phyloP scores from a whole-genome alignment of 495 filamentous ascomycete species.

The Aspergillus funiculosus region DNA sequence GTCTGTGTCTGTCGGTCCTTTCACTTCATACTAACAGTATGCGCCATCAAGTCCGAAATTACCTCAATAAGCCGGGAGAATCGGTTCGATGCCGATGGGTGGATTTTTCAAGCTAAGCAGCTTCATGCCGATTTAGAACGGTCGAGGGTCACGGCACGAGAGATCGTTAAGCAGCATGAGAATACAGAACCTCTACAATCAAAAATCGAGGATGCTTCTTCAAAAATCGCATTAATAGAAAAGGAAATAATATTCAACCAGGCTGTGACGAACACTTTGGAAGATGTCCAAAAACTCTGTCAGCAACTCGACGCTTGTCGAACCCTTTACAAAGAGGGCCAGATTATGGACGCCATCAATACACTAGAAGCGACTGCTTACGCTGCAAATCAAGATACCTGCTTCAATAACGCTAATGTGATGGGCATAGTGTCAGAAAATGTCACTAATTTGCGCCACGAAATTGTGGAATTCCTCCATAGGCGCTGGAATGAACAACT shows the following conservation, averaged over 20 bases:
- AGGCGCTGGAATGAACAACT: slow-evolving; percentile 49
- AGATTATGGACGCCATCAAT: slow-evolving; percentile 52
- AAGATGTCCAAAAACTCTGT: slow-evolving; percentile 47
- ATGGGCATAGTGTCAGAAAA: slow-evolving; percentile 33
- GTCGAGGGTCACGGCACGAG: slow-evolving; percentile 63
- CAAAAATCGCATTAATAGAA: slow-evolving; percentile 63
- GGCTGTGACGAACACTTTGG: slow-evolving; percentile 56
- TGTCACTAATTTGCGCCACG: slow-evolving; percentile 26
- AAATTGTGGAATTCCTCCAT: slow-evolving; percentile 30
- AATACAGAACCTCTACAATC: slow-evolving; percentile 53
- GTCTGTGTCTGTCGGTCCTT: not conserved
- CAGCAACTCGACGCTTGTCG: slow-evolving; percentile 40
- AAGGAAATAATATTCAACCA: slow-evolving; percentile 74
- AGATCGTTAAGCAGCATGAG: slow-evolving; percentile 68
- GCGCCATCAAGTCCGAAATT: slow-evolving; percentile 56
- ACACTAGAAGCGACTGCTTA: slow-evolving; percentile 52
- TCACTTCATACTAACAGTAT: slow-evolving; percentile 11
- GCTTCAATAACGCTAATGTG: slow-evolving; percentile 37
- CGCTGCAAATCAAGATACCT: slow-evolving; percentile 26
- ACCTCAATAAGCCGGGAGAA: slow-evolving; percentile 64
- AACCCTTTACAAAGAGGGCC: slow-evolving; percentile 41
- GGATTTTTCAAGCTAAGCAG: slow-evolving; percentile 76
- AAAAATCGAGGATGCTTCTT: slow-evolving; percentile 57
- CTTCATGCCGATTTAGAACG: slow-evolving; percentile 76
- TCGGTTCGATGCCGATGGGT: slow-evolving; percentile 71